phyloP scores from a whole-genome alignment of 345 rosid genomes.

The Salix brachista region DNA sequence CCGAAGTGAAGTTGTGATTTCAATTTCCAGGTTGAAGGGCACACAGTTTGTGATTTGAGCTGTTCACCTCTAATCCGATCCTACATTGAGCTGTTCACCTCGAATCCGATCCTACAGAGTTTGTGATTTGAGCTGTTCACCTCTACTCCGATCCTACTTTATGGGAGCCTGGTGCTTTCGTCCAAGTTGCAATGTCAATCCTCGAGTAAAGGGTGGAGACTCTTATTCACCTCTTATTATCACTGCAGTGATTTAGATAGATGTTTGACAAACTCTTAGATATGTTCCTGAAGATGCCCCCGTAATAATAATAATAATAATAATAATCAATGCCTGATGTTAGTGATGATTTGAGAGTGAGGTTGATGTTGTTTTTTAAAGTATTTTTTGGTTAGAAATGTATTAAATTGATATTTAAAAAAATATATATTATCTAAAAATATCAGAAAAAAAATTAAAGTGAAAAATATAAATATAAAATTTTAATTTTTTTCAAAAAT shows the following conservation, averaged over 20 bases:
- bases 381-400: too few relatives aligned
- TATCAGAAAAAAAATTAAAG: too few relatives aligned
- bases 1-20: conserved; percentile 7
- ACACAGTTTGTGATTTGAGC: neutral
- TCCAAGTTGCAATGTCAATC: conserved; percentile 17
- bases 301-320: too few relatives aligned
- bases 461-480: too few relatives aligned
- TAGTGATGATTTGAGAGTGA: too few relatives aligned
- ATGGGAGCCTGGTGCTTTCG: neutral
- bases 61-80: too few relatives aligned
- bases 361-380: too few relatives aligned
- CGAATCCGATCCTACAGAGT: neutral
- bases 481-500: too few relatives aligned
- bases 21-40: neutral
- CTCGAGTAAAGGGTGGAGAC: neutral
- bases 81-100: neutral
- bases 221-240: neutral
- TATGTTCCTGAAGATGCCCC: too few relatives aligned
- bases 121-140: conserved; percentile 1
- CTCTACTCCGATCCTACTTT: neutral
- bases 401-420: too few relatives aligned
- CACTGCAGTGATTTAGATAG: neutral
- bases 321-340: too few relatives aligned
- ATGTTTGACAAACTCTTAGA: neutral
- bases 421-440: too few relatives aligned